phyloP scores from a whole-genome alignment of 78 protist genomes.

The Dictyostelium capitatum region DNA sequence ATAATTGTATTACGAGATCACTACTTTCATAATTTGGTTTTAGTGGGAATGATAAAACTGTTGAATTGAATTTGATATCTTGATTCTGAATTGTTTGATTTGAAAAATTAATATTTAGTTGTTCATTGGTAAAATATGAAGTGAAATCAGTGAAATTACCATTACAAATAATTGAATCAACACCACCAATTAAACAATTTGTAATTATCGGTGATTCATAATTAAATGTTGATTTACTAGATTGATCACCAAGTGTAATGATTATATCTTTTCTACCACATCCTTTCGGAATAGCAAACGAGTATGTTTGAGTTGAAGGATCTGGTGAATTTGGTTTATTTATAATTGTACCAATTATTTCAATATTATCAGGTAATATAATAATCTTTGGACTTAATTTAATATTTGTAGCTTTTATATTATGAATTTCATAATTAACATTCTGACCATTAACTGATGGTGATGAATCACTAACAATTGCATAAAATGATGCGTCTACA shows the following conservation, averaged over 20 bases:
- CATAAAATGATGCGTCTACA: not conserved
- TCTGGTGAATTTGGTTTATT: not conserved
- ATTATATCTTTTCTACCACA: not conserved
- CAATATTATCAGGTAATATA: too few species aligned
- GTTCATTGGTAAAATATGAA: not conserved
- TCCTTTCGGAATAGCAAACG: not conserved
- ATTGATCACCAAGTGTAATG: not conserved
- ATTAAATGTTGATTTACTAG: not conserved
- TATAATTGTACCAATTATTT: too few species aligned
- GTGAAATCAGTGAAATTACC: not conserved
- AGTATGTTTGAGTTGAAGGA: not conserved
- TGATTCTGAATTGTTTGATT: not conserved
- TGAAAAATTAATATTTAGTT: not conserved
- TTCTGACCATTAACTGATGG: not conserved
- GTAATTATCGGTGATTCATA: not conserved
- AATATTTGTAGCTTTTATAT: not conserved
- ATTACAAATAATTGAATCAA: not conserved
- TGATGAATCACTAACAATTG: not conserved
- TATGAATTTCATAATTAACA: not conserved
- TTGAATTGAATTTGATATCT: not conserved
- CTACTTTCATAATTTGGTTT: not conserved
- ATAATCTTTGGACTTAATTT: not conserved
- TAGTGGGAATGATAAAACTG: not conserved
- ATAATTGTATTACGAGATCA: not conserved
- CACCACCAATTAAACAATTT: not conserved